Conservation (phyloP, 345 rosid species). For the Melaleuca alternifolia region DNA sequence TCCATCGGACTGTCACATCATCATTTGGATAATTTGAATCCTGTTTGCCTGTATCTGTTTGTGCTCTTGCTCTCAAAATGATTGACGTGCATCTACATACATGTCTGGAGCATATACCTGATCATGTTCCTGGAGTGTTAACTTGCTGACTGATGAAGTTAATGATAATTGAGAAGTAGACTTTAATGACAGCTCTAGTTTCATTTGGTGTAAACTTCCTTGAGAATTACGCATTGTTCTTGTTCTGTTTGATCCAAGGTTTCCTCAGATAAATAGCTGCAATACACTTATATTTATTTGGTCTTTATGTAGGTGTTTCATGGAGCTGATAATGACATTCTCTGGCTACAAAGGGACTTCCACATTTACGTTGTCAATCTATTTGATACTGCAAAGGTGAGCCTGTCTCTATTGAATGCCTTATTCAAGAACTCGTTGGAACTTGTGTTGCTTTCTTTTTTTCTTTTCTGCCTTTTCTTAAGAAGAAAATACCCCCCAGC, state of each 20-base stretch:
- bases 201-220: background rate
- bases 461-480: background rate
- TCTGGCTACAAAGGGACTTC: slow-evolving; percentile 96
- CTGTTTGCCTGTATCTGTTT: background rate
- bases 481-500: background rate
- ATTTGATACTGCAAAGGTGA: slow-evolving; percentile 93
- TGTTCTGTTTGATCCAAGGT: background rate
- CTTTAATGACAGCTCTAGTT: background rate
- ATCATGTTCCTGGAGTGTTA: background rate
- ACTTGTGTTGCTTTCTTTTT: background rate
- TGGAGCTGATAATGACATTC: slow-evolving; percentile 89
- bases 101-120: background rate
- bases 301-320: slow-evolving; percentile 66
- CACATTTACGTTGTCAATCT: slow-evolving; percentile 85
- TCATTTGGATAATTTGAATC: background rate
- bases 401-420: background rate
- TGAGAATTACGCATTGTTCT: background rate
- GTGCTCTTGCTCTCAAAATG: background rate
- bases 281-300: background rate
- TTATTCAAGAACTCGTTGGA: background rate
- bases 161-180: background rate
- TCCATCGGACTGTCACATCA: background rate
- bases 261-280: background rate
- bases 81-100: background rate
- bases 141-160: background rate